Conservation (phyloP, 2,329 filamentous ascomycete genomes). For the Fusarium burgessii region DNA sequence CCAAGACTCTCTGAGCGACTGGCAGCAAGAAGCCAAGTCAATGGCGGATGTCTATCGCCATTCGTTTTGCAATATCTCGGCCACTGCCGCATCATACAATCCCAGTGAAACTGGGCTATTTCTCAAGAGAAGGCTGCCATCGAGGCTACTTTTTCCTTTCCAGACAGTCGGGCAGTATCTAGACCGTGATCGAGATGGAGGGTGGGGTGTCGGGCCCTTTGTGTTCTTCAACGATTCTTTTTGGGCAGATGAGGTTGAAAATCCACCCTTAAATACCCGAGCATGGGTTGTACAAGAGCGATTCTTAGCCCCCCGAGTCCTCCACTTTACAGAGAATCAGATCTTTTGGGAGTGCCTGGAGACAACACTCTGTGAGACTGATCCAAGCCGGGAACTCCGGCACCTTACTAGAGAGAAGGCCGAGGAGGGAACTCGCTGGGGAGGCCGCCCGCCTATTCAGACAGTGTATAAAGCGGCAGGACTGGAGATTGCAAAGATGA, state of each 20-base stretch:
- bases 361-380: background rate
- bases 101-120: background rate
- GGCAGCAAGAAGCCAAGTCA: rapidly evolving
- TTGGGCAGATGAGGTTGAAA: background rate
- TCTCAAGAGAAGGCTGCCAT: background rate
- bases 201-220: too few relatives aligned
- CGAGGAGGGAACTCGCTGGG: too few relatives aligned
- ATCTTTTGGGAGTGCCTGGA: background rate
- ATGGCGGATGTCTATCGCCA: rapidly evolving
- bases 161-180: too few relatives aligned
- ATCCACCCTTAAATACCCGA: rapidly evolving
- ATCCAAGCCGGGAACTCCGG: background rate
- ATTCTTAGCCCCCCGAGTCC: rapidly evolving
- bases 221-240: background rate
- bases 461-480: background rate
- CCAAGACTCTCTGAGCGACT: background rate
- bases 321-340: background rate
- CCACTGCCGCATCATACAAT: background rate
- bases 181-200: too few relatives aligned
- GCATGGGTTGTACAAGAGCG: background rate
- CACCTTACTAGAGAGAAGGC: too few relatives aligned
- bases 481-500: background rate
- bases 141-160: background rate
- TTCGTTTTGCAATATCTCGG: background rate
- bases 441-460: background rate